phyloP scores from a whole-genome alignment of 2,329 filamentous ascomycete genomes.

The Calonectria pteridis region DNA sequence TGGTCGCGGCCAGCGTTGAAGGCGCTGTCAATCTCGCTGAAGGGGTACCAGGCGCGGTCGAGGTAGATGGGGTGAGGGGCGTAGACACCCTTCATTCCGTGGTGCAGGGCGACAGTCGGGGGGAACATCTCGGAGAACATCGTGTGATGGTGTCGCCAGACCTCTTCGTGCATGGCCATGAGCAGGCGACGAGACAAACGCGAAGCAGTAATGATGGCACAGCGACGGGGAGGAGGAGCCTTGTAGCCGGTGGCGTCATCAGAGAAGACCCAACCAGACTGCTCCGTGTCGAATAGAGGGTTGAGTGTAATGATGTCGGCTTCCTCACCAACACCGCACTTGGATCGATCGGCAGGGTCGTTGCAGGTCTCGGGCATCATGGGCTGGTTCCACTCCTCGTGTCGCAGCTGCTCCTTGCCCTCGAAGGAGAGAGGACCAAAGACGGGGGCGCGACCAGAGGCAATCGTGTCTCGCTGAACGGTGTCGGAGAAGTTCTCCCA shows the following conservation, averaged over 20 bases:
- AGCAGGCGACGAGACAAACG: conserved; percentile 76
- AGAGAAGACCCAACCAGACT: conserved; percentile 80
- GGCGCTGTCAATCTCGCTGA: conserved; percentile 74
- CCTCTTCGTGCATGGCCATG: conserved; percentile 81
- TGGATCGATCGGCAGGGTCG: conserved; percentile 60
- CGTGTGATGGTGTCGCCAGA: conserved; percentile 73
- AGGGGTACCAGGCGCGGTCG: conserved; percentile 79
- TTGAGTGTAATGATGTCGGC: conserved; percentile 84
- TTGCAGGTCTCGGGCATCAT: conserved; percentile 68
- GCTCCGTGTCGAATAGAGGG: conserved; percentile 78
- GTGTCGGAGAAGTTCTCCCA: conserved; percentile 79
- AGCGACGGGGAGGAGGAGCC: conserved; percentile 74
- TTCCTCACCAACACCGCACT: conserved; percentile 77
- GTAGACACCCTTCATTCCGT: conserved; percentile 82
- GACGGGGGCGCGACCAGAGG: conserved; percentile 66
- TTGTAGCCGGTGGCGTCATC: conserved; percentile 79
- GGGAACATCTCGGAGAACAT: conserved; percentile 89
- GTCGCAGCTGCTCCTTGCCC: conserved; percentile 59
- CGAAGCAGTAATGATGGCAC: conserved; percentile 78
- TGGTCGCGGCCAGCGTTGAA: conserved; percentile 84
- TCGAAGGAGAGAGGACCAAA: conserved; percentile 75
- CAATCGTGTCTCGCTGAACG: conserved; percentile 71
- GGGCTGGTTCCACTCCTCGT: conserved; percentile 65
- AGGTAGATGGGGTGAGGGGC: conserved; percentile 86
- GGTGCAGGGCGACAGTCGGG: conserved; percentile 76